Evolutionary conservation across 768 basidiomycete genomes (phyloP), one percentile per base, ranked within the genome.

Genomic region (Kwoniella botswanensis): DNA sequence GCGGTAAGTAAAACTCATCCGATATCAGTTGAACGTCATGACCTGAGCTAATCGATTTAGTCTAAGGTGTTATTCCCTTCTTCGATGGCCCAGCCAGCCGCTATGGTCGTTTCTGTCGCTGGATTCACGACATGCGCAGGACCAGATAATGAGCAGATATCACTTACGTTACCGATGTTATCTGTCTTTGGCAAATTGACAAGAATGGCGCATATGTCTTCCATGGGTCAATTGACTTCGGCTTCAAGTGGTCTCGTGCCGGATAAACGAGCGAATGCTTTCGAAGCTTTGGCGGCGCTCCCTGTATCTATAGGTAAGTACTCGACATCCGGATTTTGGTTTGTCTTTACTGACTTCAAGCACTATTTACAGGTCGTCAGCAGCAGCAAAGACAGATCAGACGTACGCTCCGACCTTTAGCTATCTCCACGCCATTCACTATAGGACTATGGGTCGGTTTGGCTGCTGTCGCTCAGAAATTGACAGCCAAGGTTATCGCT

Each of bases 331-430:
- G 46, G 12, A 42, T 52, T 44, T 17, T 13, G 18, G n/a, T 41
- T 35, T 5, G 11, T 21, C 6, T 35, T 11, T 29, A 13, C 10
- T 22, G 12, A 56, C 50, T 68, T 52, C 41, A 57, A 21, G 15
- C 3, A 24, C 9, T 56, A 21, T 35, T 41, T 35, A 4, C 41
- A 76, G 79, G 79, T 6, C 76, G 80, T 17, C 80, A 81, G 56
- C 78, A 79, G 41, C 79, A 76, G 35, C 78, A 77, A 52, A 67
- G 78, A 10, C 70, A 72, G 56, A 65, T 81, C 12, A 44, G 80
- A 26, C 59, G 71, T 2, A 70, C 72, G 2, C 42, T 79, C 22
- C 70, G 74, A 53, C 63, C 63, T 1, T 56, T 63, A 13, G 55
- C 54, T 35, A 55, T 65, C 3, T 29, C 69, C 3, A 44, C 71